These are phyloP conservation scores for Ophiostoma montium DNA, from an alignment of 2,329 filamentous ascomycete genomes.

Conservation along the genomic window DNA sequence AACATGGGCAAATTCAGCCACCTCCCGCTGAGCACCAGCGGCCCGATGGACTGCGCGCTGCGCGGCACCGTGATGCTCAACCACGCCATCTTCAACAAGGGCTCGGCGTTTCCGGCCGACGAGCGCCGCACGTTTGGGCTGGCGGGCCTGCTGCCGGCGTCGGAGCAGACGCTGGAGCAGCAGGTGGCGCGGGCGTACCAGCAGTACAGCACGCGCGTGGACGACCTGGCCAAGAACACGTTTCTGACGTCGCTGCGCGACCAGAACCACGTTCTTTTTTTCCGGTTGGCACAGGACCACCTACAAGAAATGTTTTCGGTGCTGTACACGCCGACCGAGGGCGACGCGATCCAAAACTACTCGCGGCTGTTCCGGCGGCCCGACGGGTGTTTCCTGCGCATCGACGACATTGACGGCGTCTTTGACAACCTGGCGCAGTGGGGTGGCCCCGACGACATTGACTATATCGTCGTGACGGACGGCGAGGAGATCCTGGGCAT, in stretches of 20 bases:
- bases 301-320: slow-evolving; percentile 78
- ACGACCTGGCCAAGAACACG: slow-evolving; percentile 69
- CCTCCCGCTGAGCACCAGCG: slow-evolving; percentile 32
- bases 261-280: slow-evolving; percentile 76
- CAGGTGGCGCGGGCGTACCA: slow-evolving; percentile 67
- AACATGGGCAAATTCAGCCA: slow-evolving; percentile 22
- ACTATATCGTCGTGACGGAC: slow-evolving; percentile 60
- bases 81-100: slow-evolving; percentile 65
- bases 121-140: slow-evolving; percentile 60
- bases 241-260: slow-evolving; percentile 76
- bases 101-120: slow-evolving; percentile 57
- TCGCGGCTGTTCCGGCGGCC: slow-evolving; percentile 64
- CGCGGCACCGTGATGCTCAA: slow-evolving; percentile 43
- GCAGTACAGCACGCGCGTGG: slow-evolving; percentile 51
- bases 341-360: slow-evolving; percentile 76
- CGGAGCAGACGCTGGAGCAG: slow-evolving; percentile 61
- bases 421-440: slow-evolving; percentile 53
- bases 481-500: slow-evolving; percentile 70
- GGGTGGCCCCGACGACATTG: slow-evolving; percentile 59
- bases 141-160: slow-evolving; percentile 56
- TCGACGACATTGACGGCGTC: slow-evolving; percentile 52
- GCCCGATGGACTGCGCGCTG: slow-evolving; percentile 35
- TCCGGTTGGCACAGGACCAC: slow-evolving; percentile 60
- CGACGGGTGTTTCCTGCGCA: slow-evolving; percentile 69
- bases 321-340: slow-evolving; percentile 87